A percentile compares a stretch with the other conserved stretches of the same genome.
Evolutionary conservation across 495 filamentous ascomycete genomes (phyloP).

Genomic region (Neurospora sp.): DNA sequence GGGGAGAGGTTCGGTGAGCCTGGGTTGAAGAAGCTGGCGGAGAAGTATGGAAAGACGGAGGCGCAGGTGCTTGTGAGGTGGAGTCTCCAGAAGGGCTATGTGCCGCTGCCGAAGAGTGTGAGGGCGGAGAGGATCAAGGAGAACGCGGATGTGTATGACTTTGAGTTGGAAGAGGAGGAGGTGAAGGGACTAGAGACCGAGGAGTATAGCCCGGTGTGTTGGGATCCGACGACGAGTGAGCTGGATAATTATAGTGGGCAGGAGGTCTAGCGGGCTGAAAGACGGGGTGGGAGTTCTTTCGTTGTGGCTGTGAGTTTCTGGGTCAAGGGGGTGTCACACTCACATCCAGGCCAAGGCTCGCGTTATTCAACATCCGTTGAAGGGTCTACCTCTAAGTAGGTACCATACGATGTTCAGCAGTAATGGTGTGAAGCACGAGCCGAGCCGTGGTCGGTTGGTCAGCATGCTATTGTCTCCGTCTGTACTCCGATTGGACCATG

Average conservation of each 20-base stretch:
- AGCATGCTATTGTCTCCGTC: too few species aligned
- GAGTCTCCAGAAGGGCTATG: conserved; percentile 73
- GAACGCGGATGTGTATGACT: conserved; percentile 73
- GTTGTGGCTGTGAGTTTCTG: too few species aligned
- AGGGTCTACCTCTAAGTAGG: too few species aligned
- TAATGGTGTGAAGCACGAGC: too few species aligned
- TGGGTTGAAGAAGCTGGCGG: conserved; percentile 44
- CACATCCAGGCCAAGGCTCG: too few species aligned
- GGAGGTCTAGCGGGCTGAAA: not conserved
- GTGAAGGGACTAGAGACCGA: conserved; percentile 40
- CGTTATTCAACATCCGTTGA: too few species aligned
- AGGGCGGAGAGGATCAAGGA: conserved; percentile 57
- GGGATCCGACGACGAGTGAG: conserved; percentile 48
- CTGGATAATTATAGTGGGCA: conserved; percentile 5
- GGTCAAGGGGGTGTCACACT: too few species aligned
- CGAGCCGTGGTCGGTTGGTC: too few species aligned
- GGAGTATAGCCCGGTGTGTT: conserved; percentile 55
- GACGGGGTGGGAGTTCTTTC: too few species aligned
- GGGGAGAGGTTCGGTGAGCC: conserved; percentile 56
- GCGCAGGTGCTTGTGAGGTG: conserved; percentile 77
- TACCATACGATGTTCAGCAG: too few species aligned
- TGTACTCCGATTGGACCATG: too few species aligned
- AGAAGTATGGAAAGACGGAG: conserved; percentile 62
- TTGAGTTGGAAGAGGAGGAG: conserved; percentile 59
- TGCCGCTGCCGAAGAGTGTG: conserved; percentile 70